Evolutionary conservation across 2,329 filamentous ascomycete genomes (phyloP).

Genomic region (Coniosporium tulheliwenetii): DNA sequence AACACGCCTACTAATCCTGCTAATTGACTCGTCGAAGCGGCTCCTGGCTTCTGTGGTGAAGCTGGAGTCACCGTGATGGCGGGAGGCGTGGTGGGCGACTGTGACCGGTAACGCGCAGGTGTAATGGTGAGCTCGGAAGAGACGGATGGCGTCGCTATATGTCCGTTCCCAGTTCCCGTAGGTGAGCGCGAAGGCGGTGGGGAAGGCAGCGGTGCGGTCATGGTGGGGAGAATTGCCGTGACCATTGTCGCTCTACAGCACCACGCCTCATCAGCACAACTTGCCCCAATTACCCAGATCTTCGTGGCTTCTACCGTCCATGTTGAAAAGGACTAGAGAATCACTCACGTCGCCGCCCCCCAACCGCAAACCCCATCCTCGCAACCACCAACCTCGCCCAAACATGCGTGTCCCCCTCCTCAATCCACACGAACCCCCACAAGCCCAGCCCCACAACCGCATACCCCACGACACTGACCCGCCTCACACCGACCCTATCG

Average conservation of each 20-base stretch:
- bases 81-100: conserved; percentile 4
- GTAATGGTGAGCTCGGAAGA: conserved; percentile 65
- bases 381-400: conserved; percentile 81
- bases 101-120: conserved; percentile 33
- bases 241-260: conserved; percentile 60
- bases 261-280: neutral
- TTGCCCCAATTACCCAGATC: too few relatives aligned
- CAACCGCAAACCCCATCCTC: conserved; percentile 74
- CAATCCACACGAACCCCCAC: conserved; percentile 68
- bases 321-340: neutral
- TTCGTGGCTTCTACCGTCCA: too few relatives aligned
- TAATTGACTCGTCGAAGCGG: conserved; percentile 33
- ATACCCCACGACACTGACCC: conserved; percentile 57
- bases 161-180: conserved; percentile 25
- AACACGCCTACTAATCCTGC: conserved; percentile 86
- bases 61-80: neutral
- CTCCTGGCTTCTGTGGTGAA: conserved; percentile 3
- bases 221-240: conserved; percentile 73
- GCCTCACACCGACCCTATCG: conserved; percentile 59
- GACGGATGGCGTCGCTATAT: conserved; percentile 50
- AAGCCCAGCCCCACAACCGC: conserved; percentile 63
- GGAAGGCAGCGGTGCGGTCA: conserved; percentile 26
- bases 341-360: conserved; percentile 66
- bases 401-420: conserved; percentile 38
- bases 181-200: conserved; percentile 12